Base-by-base conservation (phyloP, 768 basidiomycete species). In the Symmetrospora coprosmae region DNA sequence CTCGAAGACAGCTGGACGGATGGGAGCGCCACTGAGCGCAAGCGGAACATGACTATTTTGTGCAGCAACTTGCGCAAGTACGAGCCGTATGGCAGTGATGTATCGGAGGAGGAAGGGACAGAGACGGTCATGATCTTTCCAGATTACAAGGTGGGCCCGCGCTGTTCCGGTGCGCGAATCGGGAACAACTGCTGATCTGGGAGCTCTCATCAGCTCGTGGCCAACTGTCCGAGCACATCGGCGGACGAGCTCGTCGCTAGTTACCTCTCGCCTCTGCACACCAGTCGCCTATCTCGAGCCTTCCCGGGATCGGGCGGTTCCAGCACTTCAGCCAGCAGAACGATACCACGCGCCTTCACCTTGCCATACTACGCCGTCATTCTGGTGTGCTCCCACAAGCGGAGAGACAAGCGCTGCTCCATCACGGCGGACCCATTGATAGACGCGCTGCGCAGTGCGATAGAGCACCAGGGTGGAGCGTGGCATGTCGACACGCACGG, bases 331-430 rank as follows among this genome's bases (percentile, higher is more conserved):
- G n/a, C n/a, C n/a, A n/a, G n/a, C n/a, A n/a, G n/a, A n/a, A n/a
- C n/a, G n/a, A n/a, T n/a, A n/a, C n/a, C n/a, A 21, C 8, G 38
- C 9, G 81, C 83, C 27, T 91, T 84, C 82, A 76, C 83, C 17
- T 73, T 96, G 40, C 91, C 92, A 0, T 99, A 96, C 72, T 79
- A 86, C 2, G 87, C 86, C 66, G 84, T 87, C 28, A 84, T 99
- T 51, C 74, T 96, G 19, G 75, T 99, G 27, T 99, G 91, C 9
- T 17, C 47, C 2, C 92, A 97, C 74, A 88, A 89, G 74, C 81
- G 80, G 67, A 78, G 91, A 31, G 92, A 96, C 73, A 91, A 90
- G 70, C 81, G 88, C 62, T 99, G 92, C 72, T 80, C 81, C 25
- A 83, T 96, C 43, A 63, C 64, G 76, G 73, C 52, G 17, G 53